Conservation (phyloP, 441 rosid genomes). For the Gossypium schwendimanii region DNA sequence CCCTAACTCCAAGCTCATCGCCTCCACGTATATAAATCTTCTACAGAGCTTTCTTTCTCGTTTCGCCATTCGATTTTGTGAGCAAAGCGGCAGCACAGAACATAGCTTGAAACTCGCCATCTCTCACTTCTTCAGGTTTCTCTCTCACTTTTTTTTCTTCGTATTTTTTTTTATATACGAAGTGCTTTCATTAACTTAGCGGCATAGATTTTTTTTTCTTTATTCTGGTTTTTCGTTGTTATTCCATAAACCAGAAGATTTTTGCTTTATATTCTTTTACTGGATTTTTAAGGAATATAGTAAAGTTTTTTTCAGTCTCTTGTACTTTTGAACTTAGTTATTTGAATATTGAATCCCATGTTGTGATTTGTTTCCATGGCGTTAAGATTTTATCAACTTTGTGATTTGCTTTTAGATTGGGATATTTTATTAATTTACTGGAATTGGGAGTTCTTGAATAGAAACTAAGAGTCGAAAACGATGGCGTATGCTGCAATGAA, state of each 20-base stretch:
- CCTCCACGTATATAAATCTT: not conserved
- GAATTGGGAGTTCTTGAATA: not conserved
- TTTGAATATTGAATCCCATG: not conserved
- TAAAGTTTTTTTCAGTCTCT: not conserved
- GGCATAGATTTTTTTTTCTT: not conserved
- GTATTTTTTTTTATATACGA: not conserved
- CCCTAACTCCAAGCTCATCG: not conserved
- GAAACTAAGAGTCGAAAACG: slow-evolving; percentile 4
- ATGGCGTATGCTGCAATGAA: slow-evolving; percentile 68
- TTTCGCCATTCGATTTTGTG: not conserved
- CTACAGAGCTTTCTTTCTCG: not conserved
- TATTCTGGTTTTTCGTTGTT: not conserved
- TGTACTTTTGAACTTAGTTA: not conserved
- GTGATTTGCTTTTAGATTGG: not conserved
- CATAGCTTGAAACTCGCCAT: not conserved
- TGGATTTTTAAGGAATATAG: not conserved
- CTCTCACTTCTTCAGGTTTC: not conserved
- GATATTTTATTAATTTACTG: not conserved
- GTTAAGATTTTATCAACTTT: not conserved
- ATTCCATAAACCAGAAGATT: not conserved
- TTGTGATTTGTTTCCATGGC: not conserved
- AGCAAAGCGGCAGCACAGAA: not conserved
- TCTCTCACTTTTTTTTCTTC: not conserved
- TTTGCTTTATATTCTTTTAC: not conserved
- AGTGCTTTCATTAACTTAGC: not conserved